Evolutionary conservation across 495 filamentous ascomycete species (phyloP), one percentile per base, ranked within the genome.

Genomic region (Symbiotaphrina buchneri): DNA sequence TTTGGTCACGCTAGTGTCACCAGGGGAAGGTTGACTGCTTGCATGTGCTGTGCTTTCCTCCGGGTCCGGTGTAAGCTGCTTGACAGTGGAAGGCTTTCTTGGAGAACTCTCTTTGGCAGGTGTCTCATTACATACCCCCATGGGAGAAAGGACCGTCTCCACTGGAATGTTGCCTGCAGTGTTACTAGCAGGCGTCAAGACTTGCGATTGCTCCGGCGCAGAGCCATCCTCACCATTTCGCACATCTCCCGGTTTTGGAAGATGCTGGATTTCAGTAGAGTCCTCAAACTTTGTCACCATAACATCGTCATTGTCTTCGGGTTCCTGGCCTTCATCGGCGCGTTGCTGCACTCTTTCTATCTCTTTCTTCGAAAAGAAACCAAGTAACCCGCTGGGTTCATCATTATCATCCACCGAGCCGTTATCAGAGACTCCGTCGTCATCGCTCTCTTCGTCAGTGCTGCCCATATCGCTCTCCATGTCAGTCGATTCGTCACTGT

Each of bases 401-500:
- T 63, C 60, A 7, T 53, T 59, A 17, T 58, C 60, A 11, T 51
- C 52, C 10, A 53, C 59, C 6, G 51, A 47, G 1, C 47, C 51
- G 8, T 48, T 53, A 14, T 33, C 41, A 10, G 51, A 55, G 18
- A 55, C 58, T 4, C 63, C 65, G 10, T 49, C 55, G 17, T 47
- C 49, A 13, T 55, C 59, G 13, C 49, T 53, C 10, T 63, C 56
- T 6, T 70, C 66, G 25, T 75, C 71, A 23, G 59, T 72, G 19
- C 76, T 73, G 17, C 67, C 69, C 49, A 77, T 64, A 38, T 85
- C 77, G 42, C 83, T 74, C 40, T 83, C 73, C 84, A 93, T 92
- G 36, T 85, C 78, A 5, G 77, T 71, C 6, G 79, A 87, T 37
- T 76, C 74, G 41, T 87, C 80, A 24, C 66, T 77, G 34, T 77